These are phyloP conservation scores for Silene vulgaris DNA, from an alignment of 179 eudicot genomes.

Conservation along the genomic window DNA sequence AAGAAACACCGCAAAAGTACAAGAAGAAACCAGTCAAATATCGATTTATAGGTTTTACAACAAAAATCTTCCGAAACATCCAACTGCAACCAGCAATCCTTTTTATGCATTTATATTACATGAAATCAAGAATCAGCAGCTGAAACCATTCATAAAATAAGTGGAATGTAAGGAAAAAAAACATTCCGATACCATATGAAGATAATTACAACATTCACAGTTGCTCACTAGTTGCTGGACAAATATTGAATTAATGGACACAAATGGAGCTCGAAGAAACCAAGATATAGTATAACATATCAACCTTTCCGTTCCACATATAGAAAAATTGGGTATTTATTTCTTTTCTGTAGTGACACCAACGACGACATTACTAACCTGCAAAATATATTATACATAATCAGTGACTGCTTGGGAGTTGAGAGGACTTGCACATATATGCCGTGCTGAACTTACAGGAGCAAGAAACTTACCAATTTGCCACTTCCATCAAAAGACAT, in stretches of 20 bases:
- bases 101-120: neutral
- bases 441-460: neutral
- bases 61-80: neutral
- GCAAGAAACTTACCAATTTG: constrained; percentile 50
- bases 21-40: neutral
- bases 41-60: neutral
- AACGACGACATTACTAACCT: constrained; percentile 86
- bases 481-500: constrained; percentile 82
- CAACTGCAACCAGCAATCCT: neutral
- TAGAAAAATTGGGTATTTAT: constrained; percentile 12
- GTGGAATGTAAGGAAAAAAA: neutral
- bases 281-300: neutral
- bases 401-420: neutral
- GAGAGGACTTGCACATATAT: neutral
- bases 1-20: neutral
- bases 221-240: constrained; percentile 15
- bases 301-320: constrained; percentile 15
- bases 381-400: neutral
- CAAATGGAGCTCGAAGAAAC: constrained; percentile 6
- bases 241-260: constrained; percentile 16
- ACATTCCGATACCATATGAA: neutral
- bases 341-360: constrained; percentile 72
- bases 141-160: neutral
- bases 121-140: neutral
- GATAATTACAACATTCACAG: constrained; percentile 28